Evolutionary conservation across 176 grass and related monocot species (phyloP).

Genomic region (Cenchrus americanus): DNA sequence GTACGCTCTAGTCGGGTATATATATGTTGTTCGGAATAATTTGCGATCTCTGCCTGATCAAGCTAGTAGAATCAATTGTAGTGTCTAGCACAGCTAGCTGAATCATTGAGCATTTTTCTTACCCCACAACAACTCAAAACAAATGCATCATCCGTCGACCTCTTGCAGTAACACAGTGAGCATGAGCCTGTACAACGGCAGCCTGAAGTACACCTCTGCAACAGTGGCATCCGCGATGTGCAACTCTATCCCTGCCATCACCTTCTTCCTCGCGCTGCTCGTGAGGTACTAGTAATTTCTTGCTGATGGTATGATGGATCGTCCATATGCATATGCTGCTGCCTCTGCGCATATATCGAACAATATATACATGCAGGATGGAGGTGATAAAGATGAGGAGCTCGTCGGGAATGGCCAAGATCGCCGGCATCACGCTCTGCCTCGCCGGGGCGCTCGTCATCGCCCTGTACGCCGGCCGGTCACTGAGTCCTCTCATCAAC

Average conservation of each 20-base stretch:
- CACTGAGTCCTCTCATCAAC: slow-evolving; percentile 17
- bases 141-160: no score
- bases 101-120: neutral
- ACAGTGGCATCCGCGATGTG: slow-evolving; percentile 47
- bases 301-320: no score
- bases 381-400: slow-evolving; percentile 35
- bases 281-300: slow-evolving; percentile 5
- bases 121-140: no score
- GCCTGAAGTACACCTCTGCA: slow-evolving; percentile 67
- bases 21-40: neutral
- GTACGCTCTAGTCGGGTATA: neutral
- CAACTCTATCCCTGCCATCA: slow-evolving; percentile 57
- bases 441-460: slow-evolving; percentile 39
- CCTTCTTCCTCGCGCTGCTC: slow-evolving; percentile 72
- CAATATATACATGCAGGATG: neutral
- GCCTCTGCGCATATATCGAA: no score
- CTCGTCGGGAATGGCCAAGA: slow-evolving; percentile 35
- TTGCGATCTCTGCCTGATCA: neutral
- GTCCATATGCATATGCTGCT: no score
- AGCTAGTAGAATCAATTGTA: no score
- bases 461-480: slow-evolving; percentile 38
- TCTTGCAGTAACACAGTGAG: slow-evolving; percentile 37
- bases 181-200: slow-evolving; percentile 38
- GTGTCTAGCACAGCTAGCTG: no score
- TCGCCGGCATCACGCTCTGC: slow-evolving; percentile 28